Base-by-base conservation (phyloP, 73 alveolate species). In the Durusdinium trenchii region DNA sequence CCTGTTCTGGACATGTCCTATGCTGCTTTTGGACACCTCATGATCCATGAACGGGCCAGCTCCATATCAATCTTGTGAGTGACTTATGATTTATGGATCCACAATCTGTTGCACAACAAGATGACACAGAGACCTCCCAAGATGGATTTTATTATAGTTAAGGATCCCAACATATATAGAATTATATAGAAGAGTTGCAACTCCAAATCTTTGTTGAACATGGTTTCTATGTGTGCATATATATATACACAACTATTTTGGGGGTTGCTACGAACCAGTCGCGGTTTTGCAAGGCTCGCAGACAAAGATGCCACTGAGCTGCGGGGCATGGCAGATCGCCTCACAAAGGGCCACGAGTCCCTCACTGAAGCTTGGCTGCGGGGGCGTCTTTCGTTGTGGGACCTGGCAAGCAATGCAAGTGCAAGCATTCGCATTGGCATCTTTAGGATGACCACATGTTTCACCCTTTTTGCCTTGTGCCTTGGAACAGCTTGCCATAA, bases 241-340 rank as follows among this genome's bases (percentile, higher is more conserved):
- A 57, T 57, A 57, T 57, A 57, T 57, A 57, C 23, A 60, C 30
- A 60, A 23, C 18, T 60, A 60, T 23, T 23, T 60, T 1, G 73
- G 73, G 1, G 30, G 30, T 23, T 32, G 30, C 73, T 32, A 60
- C 30, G 73, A 60, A 60, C 18, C 7, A 60, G 30, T 60, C 18
- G n/a, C 69, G 12, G 6, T 23, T 43, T 64, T 67, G 46, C n/a
- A 46, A 91, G 98, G 98, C 98, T 91, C 51, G 46, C 84, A 30
- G 98, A 78, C 98, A 91, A 91, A 69, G 98, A 91, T 36, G 78
- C 71, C 36, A 52, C 26, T 10, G 98, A 91, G 98, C 82, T 91
- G 47, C 87, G 89, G 36, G 98, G 90, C 48, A 79, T 91, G 89
- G 98, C 98, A 0, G 79, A 91, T 35, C 89, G 98, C 28, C 78